Evolutionary conservation across 257 asterid genomes (phyloP).

Genomic region (Ilex aquifolium): DNA sequence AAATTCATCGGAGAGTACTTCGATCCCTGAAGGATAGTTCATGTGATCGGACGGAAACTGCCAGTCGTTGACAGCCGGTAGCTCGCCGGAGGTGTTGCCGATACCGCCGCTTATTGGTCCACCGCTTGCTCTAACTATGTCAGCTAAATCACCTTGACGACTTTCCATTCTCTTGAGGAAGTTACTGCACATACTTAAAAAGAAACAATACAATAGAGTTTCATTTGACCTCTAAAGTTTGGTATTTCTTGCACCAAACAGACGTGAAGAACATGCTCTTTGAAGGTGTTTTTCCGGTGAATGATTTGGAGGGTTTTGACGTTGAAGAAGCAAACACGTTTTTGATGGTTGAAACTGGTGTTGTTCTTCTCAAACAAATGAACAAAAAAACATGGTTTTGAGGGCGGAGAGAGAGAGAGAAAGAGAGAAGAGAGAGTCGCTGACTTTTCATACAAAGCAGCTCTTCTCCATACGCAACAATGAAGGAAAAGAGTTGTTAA

Average conservation of each 20-base stretch:
- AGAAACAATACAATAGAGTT: neutral
- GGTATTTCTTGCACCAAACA: constrained; percentile 21
- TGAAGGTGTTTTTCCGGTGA: neutral
- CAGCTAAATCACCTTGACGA: constrained; percentile 73
- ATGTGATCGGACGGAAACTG: constrained; percentile 33
- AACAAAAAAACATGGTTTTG: constrained; percentile 16
- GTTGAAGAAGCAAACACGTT: neutral
- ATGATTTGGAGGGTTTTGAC: constrained; percentile 4
- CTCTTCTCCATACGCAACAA: constrained; percentile 43
- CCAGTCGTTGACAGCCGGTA: constrained; percentile 28
- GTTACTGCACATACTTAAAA: constrained; percentile 37
- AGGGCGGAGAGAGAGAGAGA: constrained; percentile 22
- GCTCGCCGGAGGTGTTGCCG: constrained; percentile 5
- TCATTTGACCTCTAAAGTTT: constrained; percentile 15
- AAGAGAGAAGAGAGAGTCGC: constrained; percentile 33
- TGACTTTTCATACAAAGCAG: constrained; percentile 60
- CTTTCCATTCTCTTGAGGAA: constrained; percentile 49
- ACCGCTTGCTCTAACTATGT: constrained; percentile 53
- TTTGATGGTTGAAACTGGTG: neutral
- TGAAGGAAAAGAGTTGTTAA: constrained; percentile 15
- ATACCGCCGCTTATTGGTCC: constrained; percentile 6
- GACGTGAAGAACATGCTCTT: constrained; percentile 29
- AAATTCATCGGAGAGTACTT: constrained; percentile 44
- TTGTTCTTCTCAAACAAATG: constrained; percentile 9
- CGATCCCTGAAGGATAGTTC: constrained; percentile 16